Conservation (phyloP, 2,329 filamentous ascomycete species). For the Capronia coronata region DNA sequence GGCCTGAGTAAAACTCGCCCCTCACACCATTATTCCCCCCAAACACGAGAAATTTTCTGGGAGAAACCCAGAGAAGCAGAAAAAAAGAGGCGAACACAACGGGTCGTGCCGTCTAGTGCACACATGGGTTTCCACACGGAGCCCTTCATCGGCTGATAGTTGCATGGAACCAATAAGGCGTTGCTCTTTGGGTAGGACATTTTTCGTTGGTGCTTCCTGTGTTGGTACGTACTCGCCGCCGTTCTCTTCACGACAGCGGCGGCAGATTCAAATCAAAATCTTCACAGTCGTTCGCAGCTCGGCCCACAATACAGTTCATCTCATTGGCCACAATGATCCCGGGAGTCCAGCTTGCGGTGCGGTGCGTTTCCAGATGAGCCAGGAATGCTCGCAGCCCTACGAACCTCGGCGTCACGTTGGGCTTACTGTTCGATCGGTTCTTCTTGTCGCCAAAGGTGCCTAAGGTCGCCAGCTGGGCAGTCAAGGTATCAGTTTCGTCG, state of each 20-base stretch:
- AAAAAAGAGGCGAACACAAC: neutral
- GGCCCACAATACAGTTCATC: constrained; percentile 39
- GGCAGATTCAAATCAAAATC: constrained; percentile 45
- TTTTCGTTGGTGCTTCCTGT: no score
- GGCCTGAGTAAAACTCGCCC: no score
- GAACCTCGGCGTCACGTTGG: constrained; percentile 32
- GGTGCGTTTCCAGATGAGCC: constrained; percentile 38
- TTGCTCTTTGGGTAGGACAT: no score
- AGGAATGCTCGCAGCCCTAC: constrained; percentile 39
- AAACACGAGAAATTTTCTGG: no score
- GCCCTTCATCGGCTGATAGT: neutral
- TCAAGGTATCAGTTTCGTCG: constrained; percentile 8
- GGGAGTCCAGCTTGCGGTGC: constrained; percentile 30
- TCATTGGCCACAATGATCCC: constrained; percentile 36
- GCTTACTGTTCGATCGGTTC: constrained; percentile 3
- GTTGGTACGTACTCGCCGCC: no score
- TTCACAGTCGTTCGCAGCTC: constrained; percentile 36
- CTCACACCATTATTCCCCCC: no score
- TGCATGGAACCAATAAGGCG: no score
- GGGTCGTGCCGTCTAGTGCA: neutral
- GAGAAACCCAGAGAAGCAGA: no score
- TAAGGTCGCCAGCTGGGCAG: constrained; percentile 11
- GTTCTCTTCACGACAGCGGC: no score
- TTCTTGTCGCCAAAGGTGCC: constrained; percentile 9
- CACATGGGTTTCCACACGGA: neutral